Evolutionary conservation across 768 basidiomycete species (phyloP).

Genomic region (Tylopilus vinaceipallidus): DNA sequence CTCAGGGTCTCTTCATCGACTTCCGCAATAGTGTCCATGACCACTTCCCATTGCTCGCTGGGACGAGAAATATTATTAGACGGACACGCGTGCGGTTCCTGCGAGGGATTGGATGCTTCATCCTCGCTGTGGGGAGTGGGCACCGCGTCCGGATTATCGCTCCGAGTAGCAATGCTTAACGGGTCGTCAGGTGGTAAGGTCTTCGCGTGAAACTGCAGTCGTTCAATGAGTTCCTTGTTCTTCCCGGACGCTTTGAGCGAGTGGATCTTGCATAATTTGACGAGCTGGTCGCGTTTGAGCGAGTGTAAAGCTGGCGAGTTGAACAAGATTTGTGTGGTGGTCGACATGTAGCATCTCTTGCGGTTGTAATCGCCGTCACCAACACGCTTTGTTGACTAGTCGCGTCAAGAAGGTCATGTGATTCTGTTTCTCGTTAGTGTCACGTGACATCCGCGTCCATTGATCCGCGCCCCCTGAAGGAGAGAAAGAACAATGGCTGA

Average conservation of each 20-base stretch:
- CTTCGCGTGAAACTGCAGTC: conserved; percentile 64
- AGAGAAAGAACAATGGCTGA: conserved; percentile 14
- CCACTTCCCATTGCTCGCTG: conserved; percentile 81
- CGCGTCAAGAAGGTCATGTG: conserved; percentile 20
- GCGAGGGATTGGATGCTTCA: conserved; percentile 27
- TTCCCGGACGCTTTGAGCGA: conserved; percentile 78
- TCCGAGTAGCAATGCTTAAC: conserved; percentile 52
- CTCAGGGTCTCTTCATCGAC: conserved; percentile 47
- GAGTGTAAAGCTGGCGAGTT: conserved; percentile 83
- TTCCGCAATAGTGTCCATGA: conserved; percentile 82
- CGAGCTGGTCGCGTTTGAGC: conserved; percentile 80
- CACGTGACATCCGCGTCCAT: conserved; percentile 16
- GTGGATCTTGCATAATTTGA: conserved; percentile 83
- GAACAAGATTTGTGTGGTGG: conserved; percentile 76
- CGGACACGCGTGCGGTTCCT: conserved; percentile 4
- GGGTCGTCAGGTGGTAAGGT: conserved; percentile 58
- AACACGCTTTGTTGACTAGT: conserved; percentile 16
- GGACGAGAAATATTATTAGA: conserved; percentile 46
- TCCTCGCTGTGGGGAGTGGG: conserved; percentile 33
- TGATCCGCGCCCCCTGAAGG: conserved; percentile 3
- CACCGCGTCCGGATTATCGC: conserved; percentile 39
- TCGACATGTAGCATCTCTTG: conserved; percentile 45
- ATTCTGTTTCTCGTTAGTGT: not conserved
- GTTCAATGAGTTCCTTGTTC: conserved; percentile 69
- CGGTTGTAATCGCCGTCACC: not conserved